phyloP scores from a whole-genome alignment of 2,329 filamentous ascomycete genomes.

The Pestalotiopsis sp. region DNA sequence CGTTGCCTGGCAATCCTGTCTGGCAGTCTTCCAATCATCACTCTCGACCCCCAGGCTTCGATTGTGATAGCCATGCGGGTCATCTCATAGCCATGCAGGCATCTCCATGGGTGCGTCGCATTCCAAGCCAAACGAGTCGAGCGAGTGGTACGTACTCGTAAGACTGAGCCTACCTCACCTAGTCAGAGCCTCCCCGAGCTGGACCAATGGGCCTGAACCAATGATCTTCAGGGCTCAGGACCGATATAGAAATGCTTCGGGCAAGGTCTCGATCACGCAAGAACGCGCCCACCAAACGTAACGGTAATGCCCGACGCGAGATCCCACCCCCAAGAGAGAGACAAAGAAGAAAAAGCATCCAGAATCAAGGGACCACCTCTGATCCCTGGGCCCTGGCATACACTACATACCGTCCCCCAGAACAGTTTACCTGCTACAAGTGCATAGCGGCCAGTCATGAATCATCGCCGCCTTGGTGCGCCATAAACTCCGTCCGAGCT shows the following conservation, averaged over 20 bases:
- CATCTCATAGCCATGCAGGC: conserved; percentile 11
- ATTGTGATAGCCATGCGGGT: conserved; percentile 8
- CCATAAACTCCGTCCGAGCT: neutral
- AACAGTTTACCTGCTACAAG: neutral
- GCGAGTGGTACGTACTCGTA: neutral
- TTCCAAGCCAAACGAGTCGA: conserved; percentile 3
- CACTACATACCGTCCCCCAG: neutral
- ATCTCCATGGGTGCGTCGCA: conserved; percentile 11
- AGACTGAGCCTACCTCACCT: neutral
- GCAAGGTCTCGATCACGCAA: conserved; percentile 14
- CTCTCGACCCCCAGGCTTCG: neutral
- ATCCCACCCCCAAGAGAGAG: neutral
- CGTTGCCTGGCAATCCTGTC: neutral
- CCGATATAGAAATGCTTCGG: conserved; percentile 9
- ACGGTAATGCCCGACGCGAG: conserved; percentile 4
- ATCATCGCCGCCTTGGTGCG: conserved; percentile 9
- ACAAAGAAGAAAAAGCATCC: neutral
- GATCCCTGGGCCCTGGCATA: neutral
- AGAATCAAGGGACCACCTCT: neutral
- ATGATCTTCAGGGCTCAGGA: conserved; percentile 1
- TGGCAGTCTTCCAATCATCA: neutral
- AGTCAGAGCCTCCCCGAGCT: neutral
- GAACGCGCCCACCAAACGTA: conserved; percentile 11
- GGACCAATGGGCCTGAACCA: neutral
- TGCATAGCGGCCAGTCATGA: conserved; percentile 10